phyloP scores from a whole-genome alignment of 2,329 filamentous ascomycete genomes.

The Alternaria infectoria region DNA sequence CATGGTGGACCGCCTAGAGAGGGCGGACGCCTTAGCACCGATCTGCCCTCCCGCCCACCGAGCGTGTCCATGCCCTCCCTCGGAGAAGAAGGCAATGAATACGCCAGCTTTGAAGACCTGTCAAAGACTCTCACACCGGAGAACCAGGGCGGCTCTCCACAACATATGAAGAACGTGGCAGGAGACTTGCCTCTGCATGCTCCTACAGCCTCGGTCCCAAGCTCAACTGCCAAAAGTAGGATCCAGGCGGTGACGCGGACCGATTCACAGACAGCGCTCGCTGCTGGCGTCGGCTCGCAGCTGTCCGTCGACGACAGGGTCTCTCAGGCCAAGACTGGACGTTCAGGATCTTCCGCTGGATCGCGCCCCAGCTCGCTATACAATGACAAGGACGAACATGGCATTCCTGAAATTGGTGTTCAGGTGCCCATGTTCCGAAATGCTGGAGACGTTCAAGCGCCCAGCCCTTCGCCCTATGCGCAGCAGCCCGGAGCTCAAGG shows the following conservation, averaged over 20 bases:
- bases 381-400: slow-evolving; percentile 72
- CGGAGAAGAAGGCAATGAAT: slow-evolving; percentile 89
- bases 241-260: slow-evolving; percentile 87
- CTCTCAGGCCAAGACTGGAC: slow-evolving; percentile 28
- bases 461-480: slow-evolving; percentile 72
- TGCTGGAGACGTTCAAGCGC: slow-evolving; percentile 94
- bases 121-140: slow-evolving; percentile 42
- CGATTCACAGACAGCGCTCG: slow-evolving; percentile 84
- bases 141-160: slow-evolving; percentile 56
- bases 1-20: slow-evolving; percentile 45
- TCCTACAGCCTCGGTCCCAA: slow-evolving; percentile 84
- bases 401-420: slow-evolving; percentile 89
- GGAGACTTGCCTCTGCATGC: slow-evolving; percentile 86
- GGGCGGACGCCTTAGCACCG: slow-evolving; percentile 42
- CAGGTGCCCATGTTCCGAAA: slow-evolving; percentile 93
- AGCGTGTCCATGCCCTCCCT: slow-evolving; percentile 85
- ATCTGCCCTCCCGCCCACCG: slow-evolving; percentile 65
- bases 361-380: slow-evolving; percentile 63
- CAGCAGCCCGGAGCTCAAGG: slow-evolving; percentile 48
- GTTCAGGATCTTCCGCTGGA: slow-evolving; percentile 43
- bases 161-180: slow-evolving; percentile 78
- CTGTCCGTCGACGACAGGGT: slow-evolving; percentile 44
- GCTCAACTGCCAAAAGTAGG: slow-evolving; percentile 79
- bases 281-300: slow-evolving; percentile 80
- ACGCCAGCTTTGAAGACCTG: slow-evolving; percentile 66